These are phyloP conservation scores for Neurospora sp. DNA, from an alignment of 495 filamentous ascomycete genomes.

Conservation along the genomic window DNA sequence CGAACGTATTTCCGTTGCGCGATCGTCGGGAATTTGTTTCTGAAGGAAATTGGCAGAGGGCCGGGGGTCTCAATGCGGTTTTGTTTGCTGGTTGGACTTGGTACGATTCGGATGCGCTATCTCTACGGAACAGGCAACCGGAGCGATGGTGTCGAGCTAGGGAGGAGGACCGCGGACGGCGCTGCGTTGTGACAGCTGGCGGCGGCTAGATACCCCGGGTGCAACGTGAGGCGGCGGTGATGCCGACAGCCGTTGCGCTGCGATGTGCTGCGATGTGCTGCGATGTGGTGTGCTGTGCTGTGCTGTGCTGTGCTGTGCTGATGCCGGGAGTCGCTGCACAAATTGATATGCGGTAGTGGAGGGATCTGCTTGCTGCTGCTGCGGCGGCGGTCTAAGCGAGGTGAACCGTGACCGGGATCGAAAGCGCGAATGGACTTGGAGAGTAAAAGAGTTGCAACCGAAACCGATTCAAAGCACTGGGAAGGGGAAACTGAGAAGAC, in stretches of 20 bases:
- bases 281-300: background rate
- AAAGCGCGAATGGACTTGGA: background rate
- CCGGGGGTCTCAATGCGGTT: background rate
- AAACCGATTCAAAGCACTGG: background rate
- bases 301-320: background rate
- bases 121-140: conserved; percentile 1
- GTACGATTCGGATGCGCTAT: background rate
- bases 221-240: background rate
- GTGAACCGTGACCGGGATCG: background rate
- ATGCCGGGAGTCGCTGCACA: background rate
- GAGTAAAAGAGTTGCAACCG: background rate
- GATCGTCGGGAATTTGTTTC: background rate
- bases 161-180: background rate
- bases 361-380: background rate
- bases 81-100: background rate
- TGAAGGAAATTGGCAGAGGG: background rate
- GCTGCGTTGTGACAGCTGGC: background rate
- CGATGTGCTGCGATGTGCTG: too few species aligned
- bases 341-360: background rate
- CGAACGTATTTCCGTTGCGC: background rate
- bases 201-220: background rate
- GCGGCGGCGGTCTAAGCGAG: background rate
- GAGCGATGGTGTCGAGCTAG: background rate
- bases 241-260: background rate
- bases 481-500: background rate